These are phyloP conservation scores for Stemphylium vesicarium DNA, from an alignment of 2,329 filamentous ascomycete genomes.

Conservation along the genomic window DNA sequence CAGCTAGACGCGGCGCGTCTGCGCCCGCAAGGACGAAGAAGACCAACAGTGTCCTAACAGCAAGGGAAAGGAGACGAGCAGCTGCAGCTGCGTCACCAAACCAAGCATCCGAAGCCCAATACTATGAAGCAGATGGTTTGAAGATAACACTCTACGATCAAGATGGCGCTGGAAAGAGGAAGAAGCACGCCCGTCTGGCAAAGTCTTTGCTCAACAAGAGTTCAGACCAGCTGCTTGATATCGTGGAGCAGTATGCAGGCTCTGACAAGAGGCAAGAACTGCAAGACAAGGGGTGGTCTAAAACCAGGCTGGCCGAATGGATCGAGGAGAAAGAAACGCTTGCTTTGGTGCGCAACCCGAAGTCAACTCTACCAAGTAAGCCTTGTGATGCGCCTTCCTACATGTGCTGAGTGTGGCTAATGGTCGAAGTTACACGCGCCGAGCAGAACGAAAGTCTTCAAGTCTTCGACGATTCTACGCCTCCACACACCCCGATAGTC, in stretches of 20 bases:
- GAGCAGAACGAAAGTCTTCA: background rate
- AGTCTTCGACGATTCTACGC: background rate
- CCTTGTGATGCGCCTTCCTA: background rate
- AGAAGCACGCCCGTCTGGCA: conserved; percentile 15
- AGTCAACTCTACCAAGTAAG: conserved; percentile 10
- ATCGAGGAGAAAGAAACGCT: conserved; percentile 29
- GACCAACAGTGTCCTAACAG: background rate
- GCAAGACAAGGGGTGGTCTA: conserved; percentile 3
- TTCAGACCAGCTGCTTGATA: conserved; percentile 11
- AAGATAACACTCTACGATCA: conserved; percentile 15
- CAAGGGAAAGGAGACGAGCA: background rate
- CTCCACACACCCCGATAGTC: background rate
- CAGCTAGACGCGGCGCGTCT: background rate
- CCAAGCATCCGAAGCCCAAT: background rate
- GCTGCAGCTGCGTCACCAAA: background rate
- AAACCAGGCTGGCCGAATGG: conserved; percentile 23
- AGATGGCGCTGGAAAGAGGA: conserved; percentile 10
- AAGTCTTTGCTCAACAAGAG: conserved; percentile 9
- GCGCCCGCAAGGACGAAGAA: background rate
- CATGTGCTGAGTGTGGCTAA: background rate
- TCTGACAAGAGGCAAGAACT: conserved; percentile 17
- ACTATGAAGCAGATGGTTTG: conserved; percentile 21
- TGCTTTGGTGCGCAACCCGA: conserved; percentile 22
- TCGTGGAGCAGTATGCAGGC: conserved; percentile 22
- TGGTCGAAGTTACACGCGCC: background rate